A percentile compares a stretch with the other conserved stretches of the same genome.
phyloP scores from a whole-genome alignment of 108 stramenopile species.

The Parietichytrium sp. region DNA sequence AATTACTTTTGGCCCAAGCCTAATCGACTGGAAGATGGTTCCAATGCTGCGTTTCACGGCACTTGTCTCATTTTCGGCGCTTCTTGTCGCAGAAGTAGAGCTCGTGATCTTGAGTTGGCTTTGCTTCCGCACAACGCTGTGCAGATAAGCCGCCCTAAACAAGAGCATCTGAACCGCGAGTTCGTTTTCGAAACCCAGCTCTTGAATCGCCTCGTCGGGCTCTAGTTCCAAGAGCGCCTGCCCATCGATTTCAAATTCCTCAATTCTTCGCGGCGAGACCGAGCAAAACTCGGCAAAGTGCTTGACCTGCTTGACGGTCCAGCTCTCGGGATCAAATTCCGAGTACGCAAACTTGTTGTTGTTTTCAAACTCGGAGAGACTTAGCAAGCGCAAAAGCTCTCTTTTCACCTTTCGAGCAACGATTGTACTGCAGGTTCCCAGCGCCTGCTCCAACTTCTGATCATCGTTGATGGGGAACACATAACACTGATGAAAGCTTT shows the following conservation, averaged over 20 bases:
- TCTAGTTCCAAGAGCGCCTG: neutral
- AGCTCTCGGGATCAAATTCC: neutral
- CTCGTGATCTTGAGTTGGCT: too few relatives aligned
- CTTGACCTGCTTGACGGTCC: neutral
- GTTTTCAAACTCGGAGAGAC: neutral
- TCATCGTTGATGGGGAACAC: neutral
- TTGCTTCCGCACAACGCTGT: neutral
- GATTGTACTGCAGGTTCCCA: constrained; percentile 9
- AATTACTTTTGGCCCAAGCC: too few relatives aligned
- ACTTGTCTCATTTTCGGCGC: too few relatives aligned
- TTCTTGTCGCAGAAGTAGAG: too few relatives aligned
- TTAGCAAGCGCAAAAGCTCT: neutral
- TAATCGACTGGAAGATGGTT: too few relatives aligned
- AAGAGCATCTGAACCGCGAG: constrained; percentile 3
- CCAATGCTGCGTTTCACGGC: too few relatives aligned
- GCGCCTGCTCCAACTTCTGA: neutral
- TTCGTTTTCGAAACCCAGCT: neutral
- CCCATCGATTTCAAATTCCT: neutral
- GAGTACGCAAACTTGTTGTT: too few relatives aligned
- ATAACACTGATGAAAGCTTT: neutral
- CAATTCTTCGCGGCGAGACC: neutral
- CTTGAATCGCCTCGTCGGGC: neutral
- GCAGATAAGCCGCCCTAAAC: neutral
- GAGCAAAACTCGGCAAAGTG: neutral
- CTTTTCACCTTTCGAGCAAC: constrained; percentile 31